Conservation (phyloP, 169 alveolate genomes). For the Sarcocystis neurona region DNA sequence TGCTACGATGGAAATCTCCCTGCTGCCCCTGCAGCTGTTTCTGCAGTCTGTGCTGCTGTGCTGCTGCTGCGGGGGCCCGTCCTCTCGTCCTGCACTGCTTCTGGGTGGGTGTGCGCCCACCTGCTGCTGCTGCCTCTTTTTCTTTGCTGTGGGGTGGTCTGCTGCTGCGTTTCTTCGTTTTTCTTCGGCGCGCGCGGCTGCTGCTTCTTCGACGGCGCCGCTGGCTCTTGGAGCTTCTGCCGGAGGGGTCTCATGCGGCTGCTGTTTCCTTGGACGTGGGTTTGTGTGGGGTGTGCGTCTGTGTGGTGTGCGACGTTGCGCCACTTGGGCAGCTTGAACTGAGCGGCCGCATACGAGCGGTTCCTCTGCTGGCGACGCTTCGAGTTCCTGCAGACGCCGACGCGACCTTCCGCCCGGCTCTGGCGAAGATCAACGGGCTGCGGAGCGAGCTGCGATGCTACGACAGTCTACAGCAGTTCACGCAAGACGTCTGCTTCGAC, state of each 20-base stretch:
- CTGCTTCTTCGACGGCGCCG: too few species aligned
- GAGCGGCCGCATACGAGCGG: constrained; percentile 61
- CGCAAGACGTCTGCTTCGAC: constrained; percentile 43
- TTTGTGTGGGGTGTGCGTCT: constrained; percentile 2
- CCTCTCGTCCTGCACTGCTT: too few species aligned
- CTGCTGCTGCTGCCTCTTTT: too few species aligned
- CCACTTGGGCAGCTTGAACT: constrained; percentile 8
- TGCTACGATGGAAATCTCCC: too few species aligned
- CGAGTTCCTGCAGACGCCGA: constrained; percentile 52
- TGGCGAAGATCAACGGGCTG: constrained; percentile 64
- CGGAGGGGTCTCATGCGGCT: background rate
- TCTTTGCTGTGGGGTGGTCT: too few species aligned
- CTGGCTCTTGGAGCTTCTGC: background rate
- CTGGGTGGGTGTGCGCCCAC: too few species aligned
- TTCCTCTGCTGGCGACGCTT: constrained; percentile 61
- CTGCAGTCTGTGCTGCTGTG: too few species aligned
- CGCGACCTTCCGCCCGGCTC: constrained; percentile 52
- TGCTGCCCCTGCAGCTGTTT: too few species aligned
- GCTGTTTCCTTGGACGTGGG: background rate
- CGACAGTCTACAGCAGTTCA: constrained; percentile 45
- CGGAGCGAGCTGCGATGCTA: constrained; percentile 38
- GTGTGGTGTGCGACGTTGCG: too few species aligned
- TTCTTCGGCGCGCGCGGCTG: background rate
- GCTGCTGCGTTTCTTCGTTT: background rate
- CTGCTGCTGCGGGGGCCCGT: too few species aligned